Conservation (phyloP, 2,329 filamentous ascomycete species). For the Stagonosporopsis cucurbitacearum region DNA sequence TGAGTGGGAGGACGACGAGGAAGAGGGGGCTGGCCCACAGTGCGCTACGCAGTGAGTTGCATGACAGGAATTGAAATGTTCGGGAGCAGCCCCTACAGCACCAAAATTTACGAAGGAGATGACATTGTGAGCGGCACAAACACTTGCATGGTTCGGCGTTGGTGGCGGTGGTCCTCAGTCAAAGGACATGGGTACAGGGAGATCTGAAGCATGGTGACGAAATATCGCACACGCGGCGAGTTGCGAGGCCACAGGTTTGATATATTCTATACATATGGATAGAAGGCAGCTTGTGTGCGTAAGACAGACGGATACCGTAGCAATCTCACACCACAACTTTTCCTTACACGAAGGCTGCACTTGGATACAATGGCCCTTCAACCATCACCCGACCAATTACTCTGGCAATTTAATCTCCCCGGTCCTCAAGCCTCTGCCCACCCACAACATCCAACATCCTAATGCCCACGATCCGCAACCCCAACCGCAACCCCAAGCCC, state of each 20-base stretch:
- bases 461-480: no score
- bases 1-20: constrained; percentile 74
- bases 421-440: no score
- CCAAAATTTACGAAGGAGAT: not conserved
- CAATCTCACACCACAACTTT: no score
- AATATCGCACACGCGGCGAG: not conserved
- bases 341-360: no score
- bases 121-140: constrained; percentile 22
- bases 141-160: constrained; percentile 35
- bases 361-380: no score
- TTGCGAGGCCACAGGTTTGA: not conserved
- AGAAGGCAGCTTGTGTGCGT: not conserved
- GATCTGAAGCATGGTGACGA: constrained; percentile 1
- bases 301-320: no score
- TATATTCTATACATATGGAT: not conserved
- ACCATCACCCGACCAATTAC: no score
- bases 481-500: not conserved
- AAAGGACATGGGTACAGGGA: constrained; percentile 7
- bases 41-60: constrained; percentile 72
- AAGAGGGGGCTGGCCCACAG: constrained; percentile 66
- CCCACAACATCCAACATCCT: not conserved
- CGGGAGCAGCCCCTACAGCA: not conserved
- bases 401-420: no score
- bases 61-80: not conserved
- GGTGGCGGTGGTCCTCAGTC: constrained; percentile 18